Conservation (phyloP, 345 rosid species). For the Populus pruinosa region DNA sequence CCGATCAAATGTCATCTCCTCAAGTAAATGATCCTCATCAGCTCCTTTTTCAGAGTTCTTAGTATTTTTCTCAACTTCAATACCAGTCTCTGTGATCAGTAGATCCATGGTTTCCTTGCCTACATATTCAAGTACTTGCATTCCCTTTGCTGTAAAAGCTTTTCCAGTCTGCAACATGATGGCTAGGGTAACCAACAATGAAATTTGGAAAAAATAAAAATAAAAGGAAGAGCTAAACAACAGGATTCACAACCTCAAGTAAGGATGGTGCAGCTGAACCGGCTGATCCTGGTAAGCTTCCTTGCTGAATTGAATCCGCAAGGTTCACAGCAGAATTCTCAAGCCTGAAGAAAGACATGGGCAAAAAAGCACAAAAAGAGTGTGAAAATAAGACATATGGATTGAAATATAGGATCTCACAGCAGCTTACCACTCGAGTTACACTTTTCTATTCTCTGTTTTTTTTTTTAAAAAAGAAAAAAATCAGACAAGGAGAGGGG, state of each 20-base stretch:
- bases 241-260: conserved; percentile 54
- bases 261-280: conserved; percentile 81
- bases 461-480: no score
- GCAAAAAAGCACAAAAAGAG: not conserved
- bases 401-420: not conserved
- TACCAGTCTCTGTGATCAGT: conserved; percentile 78
- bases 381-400: not conserved
- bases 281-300: conserved; percentile 48
- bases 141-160: conserved; percentile 90
- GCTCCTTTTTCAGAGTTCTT: conserved; percentile 32
- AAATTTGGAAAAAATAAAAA: not conserved
- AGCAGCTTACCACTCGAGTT: not conserved
- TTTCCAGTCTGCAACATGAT: conserved; percentile 67
- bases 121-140: conserved; percentile 91
- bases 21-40: conserved; percentile 68
- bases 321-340: conserved; percentile 67
- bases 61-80: conserved; percentile 56
- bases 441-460: no score
- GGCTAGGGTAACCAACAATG: conserved; percentile 13
- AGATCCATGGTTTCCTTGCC: conserved; percentile 97
- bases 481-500: no score
- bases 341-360: conserved; percentile 48
- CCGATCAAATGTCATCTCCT: conserved; percentile 92
- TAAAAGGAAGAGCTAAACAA: conserved; percentile 11
- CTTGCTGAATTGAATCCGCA: conserved; percentile 67